A percentile compares a stretch with the other conserved stretches of the same genome.
Evolutionary conservation across 2,329 filamentous ascomycete genomes (phyloP).

Genomic region (Colletotrichum filicis): DNA sequence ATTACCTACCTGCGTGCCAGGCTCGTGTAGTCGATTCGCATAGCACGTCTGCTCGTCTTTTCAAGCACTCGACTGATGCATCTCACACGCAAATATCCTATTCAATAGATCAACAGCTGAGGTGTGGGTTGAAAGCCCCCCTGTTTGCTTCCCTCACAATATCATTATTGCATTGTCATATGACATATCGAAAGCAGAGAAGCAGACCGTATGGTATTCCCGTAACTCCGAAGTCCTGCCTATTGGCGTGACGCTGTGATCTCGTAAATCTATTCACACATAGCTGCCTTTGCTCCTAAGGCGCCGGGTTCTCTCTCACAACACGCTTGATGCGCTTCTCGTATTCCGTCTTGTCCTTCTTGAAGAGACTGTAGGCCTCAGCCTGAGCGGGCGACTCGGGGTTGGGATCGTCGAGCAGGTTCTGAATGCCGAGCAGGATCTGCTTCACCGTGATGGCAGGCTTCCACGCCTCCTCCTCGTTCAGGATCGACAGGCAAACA

Average conservation of each 20-base stretch:
- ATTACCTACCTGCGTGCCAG: background rate
- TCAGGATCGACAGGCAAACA: slow-evolving; percentile 95
- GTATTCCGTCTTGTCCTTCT: slow-evolving; percentile 88
- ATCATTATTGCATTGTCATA: slow-evolving; percentile 9
- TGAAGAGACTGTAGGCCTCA: slow-evolving; percentile 96
- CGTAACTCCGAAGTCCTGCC: slow-evolving; percentile 31
- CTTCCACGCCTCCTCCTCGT: slow-evolving; percentile 99
- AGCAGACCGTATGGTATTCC: slow-evolving; percentile 35
- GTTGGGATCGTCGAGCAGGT: slow-evolving; percentile 95
- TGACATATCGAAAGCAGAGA: slow-evolving; percentile 30
- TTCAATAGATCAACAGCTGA: background rate
- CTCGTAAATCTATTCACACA: slow-evolving; percentile 6
- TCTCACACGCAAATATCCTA: background rate
- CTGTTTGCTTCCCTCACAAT: background rate
- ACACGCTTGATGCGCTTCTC: slow-evolving; percentile 88
- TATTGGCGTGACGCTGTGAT: slow-evolving; percentile 14
- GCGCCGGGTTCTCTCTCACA: slow-evolving; percentile 88
- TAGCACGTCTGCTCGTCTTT: background rate
- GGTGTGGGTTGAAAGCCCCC: background rate
- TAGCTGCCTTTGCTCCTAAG: slow-evolving; percentile 53
- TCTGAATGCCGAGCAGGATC: slow-evolving; percentile 95
- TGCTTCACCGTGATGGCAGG: slow-evolving; percentile 99
- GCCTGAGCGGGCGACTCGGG: slow-evolving; percentile 97
- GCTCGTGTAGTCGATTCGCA: background rate
- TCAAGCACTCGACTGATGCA: background rate